Conservation (phyloP, 805 yeast genomes). For the Maudiozyma serrabonitensis region DNA sequence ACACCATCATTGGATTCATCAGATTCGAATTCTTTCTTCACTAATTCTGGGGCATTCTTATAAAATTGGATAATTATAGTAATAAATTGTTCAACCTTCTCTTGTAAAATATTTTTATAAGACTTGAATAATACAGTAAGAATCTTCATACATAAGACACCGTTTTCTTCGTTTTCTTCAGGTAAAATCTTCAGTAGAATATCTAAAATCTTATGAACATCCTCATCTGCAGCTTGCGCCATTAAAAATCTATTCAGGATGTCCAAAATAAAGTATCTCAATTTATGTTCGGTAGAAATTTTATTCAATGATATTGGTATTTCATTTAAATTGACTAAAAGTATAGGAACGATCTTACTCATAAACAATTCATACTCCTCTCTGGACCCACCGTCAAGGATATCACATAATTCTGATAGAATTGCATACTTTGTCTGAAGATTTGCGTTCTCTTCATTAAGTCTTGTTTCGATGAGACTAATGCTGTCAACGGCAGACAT, state of each 20-base stretch:
- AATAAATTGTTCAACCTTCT: conserved; percentile 70
- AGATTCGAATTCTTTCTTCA: conserved; percentile 65
- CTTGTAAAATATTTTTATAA: conserved; percentile 57
- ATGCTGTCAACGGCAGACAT: conserved; percentile 41
- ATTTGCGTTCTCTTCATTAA: conserved; percentile 46
- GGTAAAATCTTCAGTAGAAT: conserved; percentile 48
- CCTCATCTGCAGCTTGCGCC: conserved; percentile 71
- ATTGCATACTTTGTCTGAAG: conserved; percentile 54
- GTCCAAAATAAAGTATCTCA: conserved; percentile 69
- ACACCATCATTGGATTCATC: conserved; percentile 21
- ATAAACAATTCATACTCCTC: conserved; percentile 75
- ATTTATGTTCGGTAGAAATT: conserved; percentile 61
- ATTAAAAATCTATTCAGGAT: conserved; percentile 71
- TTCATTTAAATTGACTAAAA: conserved; percentile 49
- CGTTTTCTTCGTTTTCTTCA: conserved; percentile 90
- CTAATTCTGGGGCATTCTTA: conserved; percentile 67
- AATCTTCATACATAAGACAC: conserved; percentile 81
- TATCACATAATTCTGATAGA: conserved; percentile 75
- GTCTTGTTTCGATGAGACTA: conserved; percentile 57
- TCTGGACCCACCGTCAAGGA: conserved; percentile 74
- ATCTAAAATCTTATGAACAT: conserved; percentile 51
- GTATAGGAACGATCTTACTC: conserved; percentile 57
- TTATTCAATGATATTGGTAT: conserved; percentile 67
- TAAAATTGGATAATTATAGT: conserved; percentile 68
- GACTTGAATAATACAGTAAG: conserved; percentile 79